Conservation (phyloP, 1,284 basidiomycete genomes). For the Schizophyllum amplum region DNA sequence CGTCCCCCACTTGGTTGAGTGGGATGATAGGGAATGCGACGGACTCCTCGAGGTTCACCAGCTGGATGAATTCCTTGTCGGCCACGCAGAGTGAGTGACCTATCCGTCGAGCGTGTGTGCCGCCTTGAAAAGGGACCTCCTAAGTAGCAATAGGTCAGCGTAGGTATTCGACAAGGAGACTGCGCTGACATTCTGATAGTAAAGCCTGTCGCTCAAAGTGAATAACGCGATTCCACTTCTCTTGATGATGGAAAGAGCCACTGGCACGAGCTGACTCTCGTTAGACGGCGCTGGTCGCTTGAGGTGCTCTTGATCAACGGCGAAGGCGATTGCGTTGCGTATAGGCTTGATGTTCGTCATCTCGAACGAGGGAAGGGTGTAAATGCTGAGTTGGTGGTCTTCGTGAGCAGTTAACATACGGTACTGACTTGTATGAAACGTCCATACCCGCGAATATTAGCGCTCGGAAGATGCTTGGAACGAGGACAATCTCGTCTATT, state of each 20-base stretch:
- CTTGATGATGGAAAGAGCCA: constrained; percentile 77
- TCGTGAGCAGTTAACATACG: constrained; percentile 3
- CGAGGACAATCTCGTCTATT: constrained; percentile 69
- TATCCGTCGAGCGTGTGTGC: constrained; percentile 54
- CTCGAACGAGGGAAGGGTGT: constrained; percentile 73
- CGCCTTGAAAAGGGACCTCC: constrained; percentile 74
- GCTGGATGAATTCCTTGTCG: constrained; percentile 62
- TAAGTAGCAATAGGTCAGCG: constrained; percentile 20
- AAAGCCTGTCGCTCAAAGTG: constrained; percentile 50
- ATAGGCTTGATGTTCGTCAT: constrained; percentile 70
- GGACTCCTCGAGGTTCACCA: constrained; percentile 67
- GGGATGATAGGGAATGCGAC: constrained; percentile 69
- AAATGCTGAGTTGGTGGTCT: constrained; percentile 79
- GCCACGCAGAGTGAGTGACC: constrained; percentile 69
- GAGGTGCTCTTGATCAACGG: constrained; percentile 75
- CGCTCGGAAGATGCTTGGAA: constrained; percentile 65
- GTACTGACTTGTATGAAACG: constrained; percentile 8
- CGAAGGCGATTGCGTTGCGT: constrained; percentile 69
- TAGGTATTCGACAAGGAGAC: not conserved
- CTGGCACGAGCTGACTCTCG: constrained; percentile 37
- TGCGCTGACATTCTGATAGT: constrained; percentile 49
- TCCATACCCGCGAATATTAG: constrained; percentile 64
- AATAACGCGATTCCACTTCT: constrained; percentile 62
- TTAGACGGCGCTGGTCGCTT: constrained; percentile 38
- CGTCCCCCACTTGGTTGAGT: constrained; percentile 55